Percentiles rank a stretch among this genome's conserved stretches.
Evolutionary conservation across 163 green algal species (phyloP).

Genomic region (Chlorella variabilis): DNA sequence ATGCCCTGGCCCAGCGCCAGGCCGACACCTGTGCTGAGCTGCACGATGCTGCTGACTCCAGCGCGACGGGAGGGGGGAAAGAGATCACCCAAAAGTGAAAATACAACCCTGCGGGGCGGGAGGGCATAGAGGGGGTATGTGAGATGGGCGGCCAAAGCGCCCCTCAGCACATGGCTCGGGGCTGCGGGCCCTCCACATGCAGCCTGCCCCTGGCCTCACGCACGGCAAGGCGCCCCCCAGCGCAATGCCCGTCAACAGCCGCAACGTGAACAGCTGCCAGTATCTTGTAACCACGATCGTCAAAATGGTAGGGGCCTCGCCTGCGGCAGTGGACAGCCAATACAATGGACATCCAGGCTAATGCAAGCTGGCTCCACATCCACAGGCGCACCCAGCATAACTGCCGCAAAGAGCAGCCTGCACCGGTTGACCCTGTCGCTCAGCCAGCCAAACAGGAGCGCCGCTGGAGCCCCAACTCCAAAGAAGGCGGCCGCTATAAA

Average conservation of each 20-base stretch:
- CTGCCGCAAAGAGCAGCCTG: conserved; percentile 80
- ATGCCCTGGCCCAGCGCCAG: conserved; percentile 72
- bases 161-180: no score
- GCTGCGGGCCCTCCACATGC: no score
- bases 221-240: conserved; percentile 58
- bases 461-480: conserved; percentile 75
- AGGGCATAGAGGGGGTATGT: no score
- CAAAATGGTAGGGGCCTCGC: conserved; percentile 75
- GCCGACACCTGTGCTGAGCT: conserved; percentile 48
- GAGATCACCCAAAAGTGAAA: conserved; percentile 81
- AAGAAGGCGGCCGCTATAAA: conserved; percentile 84
- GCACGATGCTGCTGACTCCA: conserved; percentile 30
- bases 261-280: conserved; percentile 88
- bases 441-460: conserved; percentile 83
- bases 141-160: no score
- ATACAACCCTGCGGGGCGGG: no score
- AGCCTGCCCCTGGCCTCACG: no score
- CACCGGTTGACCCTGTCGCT: conserved; percentile 72
- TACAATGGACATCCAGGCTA: not conserved
- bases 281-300: conserved; percentile 78
- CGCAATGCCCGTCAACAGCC: conserved; percentile 83
- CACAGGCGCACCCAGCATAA: conserved; percentile 72
- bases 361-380: no score
- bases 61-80: conserved; percentile 63
- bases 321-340: conserved; percentile 23